phyloP scores from a whole-genome alignment of 257 asterid species.

The Fraxinus americana region DNA sequence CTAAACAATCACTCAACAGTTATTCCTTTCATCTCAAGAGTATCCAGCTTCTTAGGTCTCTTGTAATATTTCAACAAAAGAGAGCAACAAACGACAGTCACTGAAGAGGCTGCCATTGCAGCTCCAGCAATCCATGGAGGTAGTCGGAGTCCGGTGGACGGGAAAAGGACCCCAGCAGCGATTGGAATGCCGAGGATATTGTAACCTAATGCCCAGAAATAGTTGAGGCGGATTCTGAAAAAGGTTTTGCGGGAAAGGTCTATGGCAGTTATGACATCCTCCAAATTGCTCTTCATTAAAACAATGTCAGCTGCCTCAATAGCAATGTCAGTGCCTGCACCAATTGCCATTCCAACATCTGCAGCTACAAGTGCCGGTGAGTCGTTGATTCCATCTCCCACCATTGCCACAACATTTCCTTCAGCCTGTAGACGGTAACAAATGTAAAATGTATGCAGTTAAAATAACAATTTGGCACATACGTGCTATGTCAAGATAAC shows the following conservation, averaged over 20 bases:
- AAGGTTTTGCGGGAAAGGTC: conserved; percentile 42
- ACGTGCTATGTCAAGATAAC: background rate
- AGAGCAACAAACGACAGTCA: conserved; percentile 63
- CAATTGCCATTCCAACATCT: conserved; percentile 41
- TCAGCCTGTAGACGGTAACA: conserved; percentile 20
- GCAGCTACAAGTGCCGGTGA: conserved; percentile 45
- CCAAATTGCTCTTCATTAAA: conserved; percentile 39
- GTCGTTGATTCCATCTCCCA: conserved; percentile 47
- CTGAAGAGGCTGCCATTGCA: conserved; percentile 64
- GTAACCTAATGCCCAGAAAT: conserved; percentile 42
- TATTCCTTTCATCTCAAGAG: conserved; percentile 38
- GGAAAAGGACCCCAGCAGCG: conserved; percentile 43
- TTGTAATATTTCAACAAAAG: conserved; percentile 49
- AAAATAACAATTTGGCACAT: background rate
- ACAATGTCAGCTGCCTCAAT: conserved; percentile 45
- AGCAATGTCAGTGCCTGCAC: conserved; percentile 46
- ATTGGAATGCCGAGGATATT: conserved; percentile 40
- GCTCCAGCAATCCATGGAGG: conserved; percentile 69
- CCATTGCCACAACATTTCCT: conserved; percentile 43
- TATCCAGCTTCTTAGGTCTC: conserved; percentile 39
- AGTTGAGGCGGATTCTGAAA: conserved; percentile 34
- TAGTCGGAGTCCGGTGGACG: conserved; percentile 32
- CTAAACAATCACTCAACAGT: conserved; percentile 26
- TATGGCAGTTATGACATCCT: conserved; percentile 45
- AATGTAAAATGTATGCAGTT: background rate